Percentiles rank a stretch among this genome's conserved stretches.
Conservation (phyloP, 2,329 filamentous ascomycete genomes). For the Sarocladium strictum region DNA sequence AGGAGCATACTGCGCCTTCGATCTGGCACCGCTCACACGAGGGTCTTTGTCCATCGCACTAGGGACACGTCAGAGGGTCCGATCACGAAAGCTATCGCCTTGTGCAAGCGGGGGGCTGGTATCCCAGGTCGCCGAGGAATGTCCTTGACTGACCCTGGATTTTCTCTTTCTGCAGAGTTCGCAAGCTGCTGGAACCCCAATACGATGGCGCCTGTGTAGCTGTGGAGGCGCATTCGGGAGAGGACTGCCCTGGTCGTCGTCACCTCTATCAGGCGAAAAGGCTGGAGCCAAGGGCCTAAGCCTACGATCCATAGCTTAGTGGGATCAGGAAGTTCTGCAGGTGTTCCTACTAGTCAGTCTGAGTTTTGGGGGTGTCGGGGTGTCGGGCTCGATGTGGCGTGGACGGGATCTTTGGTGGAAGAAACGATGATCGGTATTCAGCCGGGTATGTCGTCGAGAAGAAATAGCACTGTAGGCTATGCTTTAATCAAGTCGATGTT, state of each 20-base stretch:
- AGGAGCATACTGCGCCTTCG: background rate
- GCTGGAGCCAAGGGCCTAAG: background rate
- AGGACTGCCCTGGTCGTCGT: background rate
- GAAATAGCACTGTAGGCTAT: no score
- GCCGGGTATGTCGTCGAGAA: no score
- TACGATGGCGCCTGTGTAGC: background rate
- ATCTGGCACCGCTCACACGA: background rate
- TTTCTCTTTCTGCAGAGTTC: background rate
- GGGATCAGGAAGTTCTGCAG: no score
- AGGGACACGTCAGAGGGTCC: background rate
- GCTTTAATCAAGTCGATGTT: no score
- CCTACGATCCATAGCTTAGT: background rate
- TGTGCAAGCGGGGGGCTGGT: background rate
- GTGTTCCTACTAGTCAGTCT: no score
- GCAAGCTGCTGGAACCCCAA: background rate
- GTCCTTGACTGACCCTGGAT: background rate
- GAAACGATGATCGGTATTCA: no score
- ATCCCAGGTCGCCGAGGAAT: background rate
- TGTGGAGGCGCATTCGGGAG: background rate
- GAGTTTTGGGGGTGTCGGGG: no score
- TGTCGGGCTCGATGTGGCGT: no score
- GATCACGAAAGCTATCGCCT: no score
- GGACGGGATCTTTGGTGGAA: no score
- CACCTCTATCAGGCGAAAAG: background rate
- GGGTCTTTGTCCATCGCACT: conserved; percentile 2